These are phyloP conservation scores for Sugiyamaella chiloensis DNA, from an alignment of 805 yeast species.

Conservation along the genomic window DNA sequence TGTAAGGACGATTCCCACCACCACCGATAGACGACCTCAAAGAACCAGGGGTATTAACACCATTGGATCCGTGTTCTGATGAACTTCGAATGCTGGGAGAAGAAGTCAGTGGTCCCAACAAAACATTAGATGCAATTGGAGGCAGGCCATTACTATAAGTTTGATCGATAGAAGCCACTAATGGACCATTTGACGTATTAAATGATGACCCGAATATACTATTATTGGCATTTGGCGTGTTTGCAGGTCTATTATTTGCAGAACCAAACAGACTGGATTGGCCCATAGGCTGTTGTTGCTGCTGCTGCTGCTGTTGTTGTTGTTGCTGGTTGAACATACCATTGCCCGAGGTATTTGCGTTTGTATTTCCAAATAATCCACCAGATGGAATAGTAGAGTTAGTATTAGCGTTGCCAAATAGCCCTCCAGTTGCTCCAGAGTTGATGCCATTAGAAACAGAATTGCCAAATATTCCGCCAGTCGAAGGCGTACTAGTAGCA, in stretches of 20 bases:
- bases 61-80: not conserved
- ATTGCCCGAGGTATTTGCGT: no score
- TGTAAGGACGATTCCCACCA: not conserved
- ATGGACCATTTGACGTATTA: not conserved
- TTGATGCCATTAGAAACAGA: not conserved
- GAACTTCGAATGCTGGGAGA: not conserved
- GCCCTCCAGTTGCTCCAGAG: no score
- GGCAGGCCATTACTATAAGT: constrained; percentile 27
- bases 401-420: no score
- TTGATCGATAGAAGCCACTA: constrained; percentile 29
- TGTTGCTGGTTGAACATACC: no score
- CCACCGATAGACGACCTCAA: not conserved
- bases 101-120: constrained; percentile 15
- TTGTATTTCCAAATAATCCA: no score
- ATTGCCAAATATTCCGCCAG: constrained; percentile 3
- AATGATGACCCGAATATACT: constrained; percentile 13
- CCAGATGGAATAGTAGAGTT: no score
- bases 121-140: constrained; percentile 20
- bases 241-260: not conserved
- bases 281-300: no score
- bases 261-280: no score
- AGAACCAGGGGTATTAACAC: constrained; percentile 7
- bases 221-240: not conserved
- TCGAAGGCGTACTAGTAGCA: not conserved
- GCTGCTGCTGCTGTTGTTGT: no score